Percentiles rank a stretch among this genome's conserved stretches.
phyloP scores from a whole-genome alignment of 768 basidiomycete genomes.

The Auricularia sp. region DNA sequence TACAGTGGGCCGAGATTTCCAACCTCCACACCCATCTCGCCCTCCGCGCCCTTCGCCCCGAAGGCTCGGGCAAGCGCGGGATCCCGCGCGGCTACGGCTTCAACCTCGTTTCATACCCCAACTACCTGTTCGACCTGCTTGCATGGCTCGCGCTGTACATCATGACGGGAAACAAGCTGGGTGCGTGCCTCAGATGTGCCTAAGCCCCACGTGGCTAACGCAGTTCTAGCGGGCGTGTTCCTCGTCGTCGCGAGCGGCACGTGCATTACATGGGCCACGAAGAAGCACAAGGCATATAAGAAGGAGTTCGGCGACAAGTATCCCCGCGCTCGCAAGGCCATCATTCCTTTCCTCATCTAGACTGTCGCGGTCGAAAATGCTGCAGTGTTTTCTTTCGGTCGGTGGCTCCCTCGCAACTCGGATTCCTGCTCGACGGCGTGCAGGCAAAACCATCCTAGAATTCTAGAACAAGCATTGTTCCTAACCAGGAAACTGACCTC shows the following conservation, averaged over 20 bases:
- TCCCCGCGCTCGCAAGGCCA: slow-evolving; percentile 60
- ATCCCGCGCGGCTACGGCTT: slow-evolving; percentile 94
- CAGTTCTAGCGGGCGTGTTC: not conserved
- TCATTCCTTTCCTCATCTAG: slow-evolving; percentile 65
- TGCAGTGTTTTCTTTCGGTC: not conserved
- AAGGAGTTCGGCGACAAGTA: slow-evolving; percentile 89
- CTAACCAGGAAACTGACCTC: no score
- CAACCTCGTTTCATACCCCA: slow-evolving; percentile 75
- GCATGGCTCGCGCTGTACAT: slow-evolving; percentile 61
- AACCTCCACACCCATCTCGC: slow-evolving; percentile 79
- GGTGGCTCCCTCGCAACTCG: not conserved
- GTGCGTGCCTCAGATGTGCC: slow-evolving; percentile 34
- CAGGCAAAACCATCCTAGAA: no score
- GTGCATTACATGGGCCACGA: slow-evolving; percentile 59
- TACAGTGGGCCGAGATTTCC: slow-evolving; percentile 72
- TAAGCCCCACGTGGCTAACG: not conserved
- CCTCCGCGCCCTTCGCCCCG: slow-evolving; percentile 74
- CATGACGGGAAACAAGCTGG: slow-evolving; percentile 69
- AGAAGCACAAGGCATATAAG: slow-evolving; percentile 85
- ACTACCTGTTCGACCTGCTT: slow-evolving; percentile 87
- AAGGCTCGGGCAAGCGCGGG: slow-evolving; percentile 65
- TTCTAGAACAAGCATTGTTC: no score
- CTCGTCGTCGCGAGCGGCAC: not conserved
- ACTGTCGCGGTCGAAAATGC: not conserved
- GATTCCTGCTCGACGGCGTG: no score